Percentiles rank a stretch among this genome's conserved stretches.
Evolutionary conservation across 441 rosid genomes (phyloP).

Genomic region (Raphanus hybrid): DNA sequence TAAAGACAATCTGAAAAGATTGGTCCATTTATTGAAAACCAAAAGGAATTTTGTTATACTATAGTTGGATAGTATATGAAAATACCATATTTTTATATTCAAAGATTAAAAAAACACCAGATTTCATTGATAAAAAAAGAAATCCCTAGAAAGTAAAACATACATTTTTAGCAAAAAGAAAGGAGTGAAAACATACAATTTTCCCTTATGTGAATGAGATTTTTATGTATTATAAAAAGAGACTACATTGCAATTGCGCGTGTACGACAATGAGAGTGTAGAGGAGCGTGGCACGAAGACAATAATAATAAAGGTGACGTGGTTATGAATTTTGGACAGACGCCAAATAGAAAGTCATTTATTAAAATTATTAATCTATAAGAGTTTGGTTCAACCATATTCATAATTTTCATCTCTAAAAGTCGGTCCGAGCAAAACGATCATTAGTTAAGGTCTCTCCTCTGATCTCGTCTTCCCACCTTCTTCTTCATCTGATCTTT

Average conservation of each 20-base stretch:
- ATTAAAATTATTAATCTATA: background rate
- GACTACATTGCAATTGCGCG: conserved; percentile 19
- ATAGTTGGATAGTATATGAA: background rate
- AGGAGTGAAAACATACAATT: too few species aligned
- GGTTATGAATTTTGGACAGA: conserved; percentile 30
- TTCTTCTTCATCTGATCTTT: conserved; percentile 25
- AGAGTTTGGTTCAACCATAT: conserved; percentile 37
- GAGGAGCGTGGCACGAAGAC: conserved; percentile 17
- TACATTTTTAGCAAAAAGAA: too few species aligned
- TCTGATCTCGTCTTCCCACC: conserved; percentile 17
- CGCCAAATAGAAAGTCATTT: conserved; percentile 9
- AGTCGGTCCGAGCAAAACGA: conserved; percentile 15
- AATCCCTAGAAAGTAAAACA: too few species aligned
- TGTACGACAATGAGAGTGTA: background rate
- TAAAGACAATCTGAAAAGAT: background rate
- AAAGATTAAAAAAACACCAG: too few species aligned
- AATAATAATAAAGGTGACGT: conserved; percentile 1
- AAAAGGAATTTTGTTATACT: background rate
- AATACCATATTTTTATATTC: too few species aligned
- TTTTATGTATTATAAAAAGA: background rate
- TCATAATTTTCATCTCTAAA: background rate
- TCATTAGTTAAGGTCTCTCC: conserved; percentile 27
- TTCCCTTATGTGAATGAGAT: background rate
- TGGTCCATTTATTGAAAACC: background rate
- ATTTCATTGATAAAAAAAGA: too few species aligned